Evolutionary conservation across 768 basidiomycete genomes (phyloP).

Genomic region (Cytidiella melzeri): DNA sequence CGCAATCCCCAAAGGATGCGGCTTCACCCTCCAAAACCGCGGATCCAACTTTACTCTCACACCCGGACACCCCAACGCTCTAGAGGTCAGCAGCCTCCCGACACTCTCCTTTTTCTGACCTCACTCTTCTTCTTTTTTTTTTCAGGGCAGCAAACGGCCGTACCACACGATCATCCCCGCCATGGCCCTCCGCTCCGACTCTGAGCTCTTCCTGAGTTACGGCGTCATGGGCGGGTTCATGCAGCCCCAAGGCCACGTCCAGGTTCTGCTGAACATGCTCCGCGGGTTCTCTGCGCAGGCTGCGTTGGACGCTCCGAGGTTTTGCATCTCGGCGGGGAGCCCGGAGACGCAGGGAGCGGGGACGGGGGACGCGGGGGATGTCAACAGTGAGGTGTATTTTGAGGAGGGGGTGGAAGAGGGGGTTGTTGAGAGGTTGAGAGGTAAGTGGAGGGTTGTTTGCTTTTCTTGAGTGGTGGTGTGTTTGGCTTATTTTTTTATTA

Average conservation of each 20-base stretch:
- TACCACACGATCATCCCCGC: conserved; percentile 96
- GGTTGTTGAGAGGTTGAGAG: conserved; percentile 60
- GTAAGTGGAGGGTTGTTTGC: conserved; percentile 32
- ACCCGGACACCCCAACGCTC: conserved; percentile 78
- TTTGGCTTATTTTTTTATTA: background rate
- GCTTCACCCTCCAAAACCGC: conserved; percentile 95
- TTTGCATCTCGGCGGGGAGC: conserved; percentile 87
- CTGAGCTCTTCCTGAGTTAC: conserved; percentile 85
- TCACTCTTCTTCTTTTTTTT: background rate
- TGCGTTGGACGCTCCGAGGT: conserved; percentile 90
- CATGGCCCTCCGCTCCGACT: conserved; percentile 65
- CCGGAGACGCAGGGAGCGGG: conserved; percentile 50
- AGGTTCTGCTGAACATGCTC: conserved; percentile 87
- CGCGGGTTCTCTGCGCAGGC: conserved; percentile 85
- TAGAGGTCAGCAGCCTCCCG: conserved; percentile 44
- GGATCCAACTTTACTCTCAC: conserved; percentile 79
- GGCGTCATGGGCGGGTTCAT: conserved; percentile 93
- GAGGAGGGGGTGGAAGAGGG: conserved; percentile 73
- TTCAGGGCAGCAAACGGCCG: conserved; percentile 73
- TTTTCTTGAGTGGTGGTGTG: background rate
- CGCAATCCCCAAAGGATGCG: conserved; percentile 90
- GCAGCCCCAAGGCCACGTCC: conserved; percentile 97
- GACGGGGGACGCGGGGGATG: conserved; percentile 51
- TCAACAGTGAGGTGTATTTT: conserved; percentile 80
- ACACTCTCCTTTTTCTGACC: background rate